phyloP scores from a whole-genome alignment of 768 basidiomycete genomes.

The Kwoniella dejecticola region DNA sequence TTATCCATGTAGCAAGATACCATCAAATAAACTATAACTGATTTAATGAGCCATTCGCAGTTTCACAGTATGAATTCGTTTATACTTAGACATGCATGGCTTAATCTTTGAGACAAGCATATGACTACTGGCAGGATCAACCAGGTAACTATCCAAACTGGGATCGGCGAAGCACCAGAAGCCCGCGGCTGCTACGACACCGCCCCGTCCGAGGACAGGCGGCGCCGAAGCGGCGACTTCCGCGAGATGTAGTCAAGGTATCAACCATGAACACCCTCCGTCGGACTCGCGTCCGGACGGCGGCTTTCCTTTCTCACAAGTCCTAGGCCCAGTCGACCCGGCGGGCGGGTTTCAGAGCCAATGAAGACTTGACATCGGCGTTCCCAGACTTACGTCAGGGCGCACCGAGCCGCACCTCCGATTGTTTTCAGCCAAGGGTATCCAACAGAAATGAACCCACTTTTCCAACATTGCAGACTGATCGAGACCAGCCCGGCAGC shows the following conservation, averaged over 20 bases:
- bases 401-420: slow-evolving; percentile 54
- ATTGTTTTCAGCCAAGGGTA: slow-evolving; percentile 56
- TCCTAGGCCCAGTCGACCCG: slow-evolving; percentile 56
- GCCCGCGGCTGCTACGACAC: not conserved
- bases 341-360: slow-evolving; percentile 53
- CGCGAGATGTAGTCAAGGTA: slow-evolving; percentile 9
- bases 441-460: slow-evolving; percentile 58
- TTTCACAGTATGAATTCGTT: slow-evolving; percentile 73
- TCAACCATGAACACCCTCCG: not conserved
- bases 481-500: slow-evolving; percentile 4
- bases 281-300: slow-evolving; percentile 56
- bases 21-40: slow-evolving; percentile 81
- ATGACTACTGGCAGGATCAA: slow-evolving; percentile 83
- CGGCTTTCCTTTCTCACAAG: slow-evolving; percentile 60
- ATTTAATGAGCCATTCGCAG: slow-evolving; percentile 81
- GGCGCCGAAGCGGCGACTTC: not conserved
- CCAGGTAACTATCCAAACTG: slow-evolving; percentile 69
- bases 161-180: slow-evolving; percentile 1
- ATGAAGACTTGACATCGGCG: slow-evolving; percentile 54
- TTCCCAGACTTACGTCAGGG: slow-evolving; percentile 3
- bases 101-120: slow-evolving; percentile 83
- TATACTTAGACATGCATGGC: slow-evolving; percentile 81
- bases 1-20: slow-evolving; percentile 75
- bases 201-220: slow-evolving; percentile 19
- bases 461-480: slow-evolving; percentile 37